These are phyloP conservation scores for Millerago galiae DNA, from an alignment of 805 yeast genomes.

Conservation along the genomic window DNA sequence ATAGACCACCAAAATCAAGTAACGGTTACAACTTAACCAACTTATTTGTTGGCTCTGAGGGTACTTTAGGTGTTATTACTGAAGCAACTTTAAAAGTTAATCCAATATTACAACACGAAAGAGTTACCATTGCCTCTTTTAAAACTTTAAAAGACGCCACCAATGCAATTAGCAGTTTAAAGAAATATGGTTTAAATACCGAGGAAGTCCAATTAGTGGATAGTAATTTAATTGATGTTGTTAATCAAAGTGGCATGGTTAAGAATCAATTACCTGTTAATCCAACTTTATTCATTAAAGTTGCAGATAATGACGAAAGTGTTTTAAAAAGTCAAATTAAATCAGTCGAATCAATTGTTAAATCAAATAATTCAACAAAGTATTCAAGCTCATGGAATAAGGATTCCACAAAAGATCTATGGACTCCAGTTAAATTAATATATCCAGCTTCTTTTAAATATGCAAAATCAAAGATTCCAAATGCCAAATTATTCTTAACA, in stretches of 20 bases:
- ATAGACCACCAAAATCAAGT: constrained; percentile 68
- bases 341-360: constrained; percentile 37
- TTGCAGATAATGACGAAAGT: constrained; percentile 40
- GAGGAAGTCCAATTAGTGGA: constrained; percentile 71
- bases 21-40: constrained; percentile 78
- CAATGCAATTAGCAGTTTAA: constrained; percentile 50
- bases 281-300: constrained; percentile 57
- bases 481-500: constrained; percentile 34
- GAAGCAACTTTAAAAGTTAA: constrained; percentile 70
- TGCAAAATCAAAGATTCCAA: constrained; percentile 37
- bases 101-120: constrained; percentile 55
- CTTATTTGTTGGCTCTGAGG: constrained; percentile 69
- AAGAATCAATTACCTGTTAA: constrained; percentile 33
- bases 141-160: constrained; percentile 68
- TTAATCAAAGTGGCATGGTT: constrained; percentile 49
- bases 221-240: constrained; percentile 56
- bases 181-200: constrained; percentile 52
- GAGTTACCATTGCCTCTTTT: constrained; percentile 61
- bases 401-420: constrained; percentile 54
- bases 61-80: constrained; percentile 72
- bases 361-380: constrained; percentile 43
- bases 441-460: constrained; percentile 57
- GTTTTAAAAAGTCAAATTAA: constrained; percentile 35
- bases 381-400: constrained; percentile 51
- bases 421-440: constrained; percentile 66